These are phyloP conservation scores for Saccharomycopsis sp. DNA, from an alignment of 805 yeast species.

Conservation along the genomic window DNA sequence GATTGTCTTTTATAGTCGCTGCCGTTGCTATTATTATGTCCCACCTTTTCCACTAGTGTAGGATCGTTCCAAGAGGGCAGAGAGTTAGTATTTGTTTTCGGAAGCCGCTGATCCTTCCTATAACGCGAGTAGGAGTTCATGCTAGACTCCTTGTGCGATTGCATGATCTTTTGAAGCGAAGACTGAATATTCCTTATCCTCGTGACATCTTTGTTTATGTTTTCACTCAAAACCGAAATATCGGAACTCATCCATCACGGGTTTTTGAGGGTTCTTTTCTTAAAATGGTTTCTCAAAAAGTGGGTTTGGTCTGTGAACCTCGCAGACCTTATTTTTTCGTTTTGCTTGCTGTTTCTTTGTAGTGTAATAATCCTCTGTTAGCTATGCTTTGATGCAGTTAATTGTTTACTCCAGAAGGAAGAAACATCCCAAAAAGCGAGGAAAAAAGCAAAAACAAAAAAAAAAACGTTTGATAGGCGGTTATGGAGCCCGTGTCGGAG, in stretches of 20 bases:
- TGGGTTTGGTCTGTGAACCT: too few relatives aligned
- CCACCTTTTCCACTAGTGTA: not conserved
- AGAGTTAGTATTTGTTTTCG: not conserved
- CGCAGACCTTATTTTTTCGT: not conserved
- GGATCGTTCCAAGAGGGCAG: not conserved
- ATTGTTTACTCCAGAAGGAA: too few relatives aligned
- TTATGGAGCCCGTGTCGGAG: not conserved
- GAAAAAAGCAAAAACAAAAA: not conserved
- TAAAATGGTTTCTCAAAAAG: too few relatives aligned
- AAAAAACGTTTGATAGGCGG: not conserved
- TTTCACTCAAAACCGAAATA: not conserved
- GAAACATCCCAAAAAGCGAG: not conserved
- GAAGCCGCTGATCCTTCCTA: not conserved
- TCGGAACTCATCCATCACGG: not conserved
- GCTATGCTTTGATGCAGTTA: not conserved
- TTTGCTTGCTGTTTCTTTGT: not conserved
- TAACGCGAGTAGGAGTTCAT: not conserved
- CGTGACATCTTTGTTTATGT: conserved; percentile 1
- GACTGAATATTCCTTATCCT: not conserved
- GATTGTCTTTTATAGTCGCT: too few relatives aligned
- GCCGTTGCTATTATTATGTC: too few relatives aligned
- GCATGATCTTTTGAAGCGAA: not conserved
- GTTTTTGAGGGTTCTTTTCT: not conserved
- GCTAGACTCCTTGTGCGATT: not conserved
- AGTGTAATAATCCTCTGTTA: not conserved